Evolutionary conservation across 768 basidiomycete species (phyloP), one percentile per base, ranked within the genome.

Genomic region (Phanerodontia chrysosporium): DNA sequence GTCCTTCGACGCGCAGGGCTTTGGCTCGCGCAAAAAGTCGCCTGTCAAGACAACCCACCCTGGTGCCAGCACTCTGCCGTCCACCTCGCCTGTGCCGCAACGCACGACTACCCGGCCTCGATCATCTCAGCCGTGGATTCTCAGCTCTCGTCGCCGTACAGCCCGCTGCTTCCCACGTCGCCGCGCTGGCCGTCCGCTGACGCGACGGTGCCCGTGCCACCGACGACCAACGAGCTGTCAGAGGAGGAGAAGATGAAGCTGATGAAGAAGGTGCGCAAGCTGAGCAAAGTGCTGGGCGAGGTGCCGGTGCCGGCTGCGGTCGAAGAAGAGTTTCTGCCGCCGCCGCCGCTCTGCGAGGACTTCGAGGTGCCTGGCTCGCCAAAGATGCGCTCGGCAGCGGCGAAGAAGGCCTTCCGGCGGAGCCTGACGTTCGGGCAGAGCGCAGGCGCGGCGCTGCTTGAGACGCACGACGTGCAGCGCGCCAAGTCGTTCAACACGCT

Each of bases 231-330:
- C 62, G 69, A 71, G 14, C 70, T 75, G 25, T 70, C 69, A 55
- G 66, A 67, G 14, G 62, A 63, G 55, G 70, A 76, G 54, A 77
- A 76, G 61, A 73, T 68, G 54, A 73, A 70, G 60, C 65, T 77
- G 52, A 59, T 78, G 55, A 73, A 72, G 64, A 78, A 79, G 60
- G 72, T 75, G 25, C 70, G 75, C 36, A 81, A 78, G 61, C 67
- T 83, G 49, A 76, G 74, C 61, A 74, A 70, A 51, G 73, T 78
- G 49, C 74, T 83, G 44, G 75, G 75, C 36, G 73, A 78, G 28
- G 55, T 72, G 2, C 67, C 76, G 16, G 57, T 64, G 21, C 58
- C 59, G 22, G 45, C 46, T 14, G 30, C 58, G 30, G 48, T 51
- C 3, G 64, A 64, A 49, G 51, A 45, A 42, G 36, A 51, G 55